Conservation (phyloP, 495 filamentous ascomycete genomes). For the Lentithecium fluviatile region DNA sequence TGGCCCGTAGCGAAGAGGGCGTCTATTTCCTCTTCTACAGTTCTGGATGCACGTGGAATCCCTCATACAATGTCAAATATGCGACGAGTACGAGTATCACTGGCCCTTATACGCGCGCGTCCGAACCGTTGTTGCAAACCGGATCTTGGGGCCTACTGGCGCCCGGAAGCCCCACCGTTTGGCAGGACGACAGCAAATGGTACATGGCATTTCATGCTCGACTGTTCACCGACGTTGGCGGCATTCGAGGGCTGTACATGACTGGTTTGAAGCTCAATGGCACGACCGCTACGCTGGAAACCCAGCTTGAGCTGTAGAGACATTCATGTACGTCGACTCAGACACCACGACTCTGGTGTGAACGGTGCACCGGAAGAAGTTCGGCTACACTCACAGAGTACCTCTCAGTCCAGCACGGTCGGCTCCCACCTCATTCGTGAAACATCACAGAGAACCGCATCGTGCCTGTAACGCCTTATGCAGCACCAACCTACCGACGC, state of each 20-base stretch:
- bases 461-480: too few species aligned
- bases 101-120: constrained; percentile 23
- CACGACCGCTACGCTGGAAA: constrained; percentile 5
- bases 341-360: too few species aligned
- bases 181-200: constrained; percentile 5
- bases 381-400: too few species aligned
- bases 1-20: constrained; percentile 18
- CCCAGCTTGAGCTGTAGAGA: background rate
- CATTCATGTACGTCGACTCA: too few species aligned
- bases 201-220: constrained; percentile 27
- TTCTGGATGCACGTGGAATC: constrained; percentile 19
- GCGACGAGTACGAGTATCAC: constrained; percentile 21
- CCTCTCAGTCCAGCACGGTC: too few species aligned
- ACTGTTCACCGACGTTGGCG: constrained; percentile 14
- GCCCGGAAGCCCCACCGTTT: constrained; percentile 25
- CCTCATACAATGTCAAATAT: constrained; percentile 29
- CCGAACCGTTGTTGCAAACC: constrained; percentile 14
- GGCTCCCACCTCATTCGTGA: too few species aligned
- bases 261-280: constrained; percentile 16
- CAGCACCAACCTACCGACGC: too few species aligned
- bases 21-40: constrained; percentile 33
- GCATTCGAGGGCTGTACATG: constrained; percentile 23
- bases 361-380: too few species aligned
- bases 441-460: too few species aligned
- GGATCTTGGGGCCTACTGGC: constrained; percentile 25